Evolutionary conservation across 768 basidiomycete species (phyloP), one percentile per base, ranked within the genome.

Genomic region (Crepidotus variabilis): DNA sequence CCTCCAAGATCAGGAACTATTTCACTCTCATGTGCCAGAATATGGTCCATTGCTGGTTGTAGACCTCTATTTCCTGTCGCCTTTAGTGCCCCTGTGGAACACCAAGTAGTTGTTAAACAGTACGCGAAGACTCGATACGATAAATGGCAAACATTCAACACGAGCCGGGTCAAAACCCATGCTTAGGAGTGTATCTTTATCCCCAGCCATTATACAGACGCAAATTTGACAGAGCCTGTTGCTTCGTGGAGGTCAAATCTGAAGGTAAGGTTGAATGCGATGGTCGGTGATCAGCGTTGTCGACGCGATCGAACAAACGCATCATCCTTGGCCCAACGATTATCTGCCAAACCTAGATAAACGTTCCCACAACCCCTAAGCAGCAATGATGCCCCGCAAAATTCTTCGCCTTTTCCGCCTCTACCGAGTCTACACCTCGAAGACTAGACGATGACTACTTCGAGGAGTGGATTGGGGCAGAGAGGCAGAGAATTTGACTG

Each of bases 81-180:
- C 62, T 87, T 87, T 57, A 96, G 71, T 3, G 94, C 94, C 94
- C 94, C 94, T 96, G 63, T 50, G 47, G 33, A 13, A 39, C 22
- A 45, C 39, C 55, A 53, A 64, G 56, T 58, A 24, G 52, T 58
- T 47, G 50, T 23, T 34, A 28, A 28, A 28, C 28, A 28, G 28
- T 6, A 47, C 58, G 34, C 49, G 14, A 39, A 50, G 28, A 23
- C 22, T 39, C 21, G 36, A 28, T 16, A 23, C 21, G 36, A 51
- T 14, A 51, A 51, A 60, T 45, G 45, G 59, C 89, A 65, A 63
- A 95, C 94, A 96, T 64, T 94, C 92, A 47, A 96, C 85, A 57
- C 94, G 83, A 14, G 84, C 82, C 21, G 80, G 67, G 58, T 94
- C 90, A 62, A 97, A 97, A 11, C 94, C 94, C 91, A 96, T 94